Evolutionary conservation across 495 filamentous ascomycete genomes (phyloP).

Genomic region (Aspergillus heteromorphus): DNA sequence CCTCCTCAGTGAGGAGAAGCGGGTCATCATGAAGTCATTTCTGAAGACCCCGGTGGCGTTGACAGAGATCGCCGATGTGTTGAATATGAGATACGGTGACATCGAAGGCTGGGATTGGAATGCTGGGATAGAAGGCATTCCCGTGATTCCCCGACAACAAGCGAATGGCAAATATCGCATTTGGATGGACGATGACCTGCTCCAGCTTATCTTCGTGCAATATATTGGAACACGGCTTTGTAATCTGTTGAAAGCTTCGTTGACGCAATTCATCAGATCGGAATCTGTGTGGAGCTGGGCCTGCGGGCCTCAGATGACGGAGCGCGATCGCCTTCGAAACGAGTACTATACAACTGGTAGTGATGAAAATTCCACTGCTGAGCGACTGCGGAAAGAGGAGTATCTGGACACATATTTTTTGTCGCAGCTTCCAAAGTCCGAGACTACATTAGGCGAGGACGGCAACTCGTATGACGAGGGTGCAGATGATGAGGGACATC

Average conservation of each 20-base stretch:
- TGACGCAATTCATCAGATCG: slow-evolving; percentile 36
- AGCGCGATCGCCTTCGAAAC: slow-evolving; percentile 17
- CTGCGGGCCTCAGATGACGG: slow-evolving; percentile 13
- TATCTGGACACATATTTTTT: slow-evolving; percentile 39
- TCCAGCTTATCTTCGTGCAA: slow-evolving; percentile 58
- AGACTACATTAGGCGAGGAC: slow-evolving; percentile 8
- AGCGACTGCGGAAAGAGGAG: slow-evolving; percentile 17
- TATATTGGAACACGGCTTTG: slow-evolving; percentile 54
- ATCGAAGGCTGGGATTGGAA: slow-evolving; percentile 53
- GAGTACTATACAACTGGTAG: slow-evolving; percentile 19
- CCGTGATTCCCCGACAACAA: slow-evolving; percentile 45
- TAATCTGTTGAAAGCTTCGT: slow-evolving; percentile 41
- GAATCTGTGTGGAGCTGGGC: slow-evolving; percentile 40
- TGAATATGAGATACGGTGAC: slow-evolving; percentile 54
- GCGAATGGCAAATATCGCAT: slow-evolving; percentile 50
- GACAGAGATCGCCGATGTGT: slow-evolving; percentile 51
- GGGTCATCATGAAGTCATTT: slow-evolving; percentile 47
- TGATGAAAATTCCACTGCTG: not conserved
- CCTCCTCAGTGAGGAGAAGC: slow-evolving; percentile 51
- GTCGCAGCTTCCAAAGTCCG: slow-evolving; percentile 29
- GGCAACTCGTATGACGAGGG: slow-evolving; percentile 9
- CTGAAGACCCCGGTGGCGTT: slow-evolving; percentile 43
- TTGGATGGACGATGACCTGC: slow-evolving; percentile 55
- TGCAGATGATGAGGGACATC: slow-evolving; percentile 5
- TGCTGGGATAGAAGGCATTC: slow-evolving; percentile 36